These are phyloP conservation scores for Boletus subcaerulescens DNA, from an alignment of 768 basidiomycete species.

Conservation along the genomic window DNA sequence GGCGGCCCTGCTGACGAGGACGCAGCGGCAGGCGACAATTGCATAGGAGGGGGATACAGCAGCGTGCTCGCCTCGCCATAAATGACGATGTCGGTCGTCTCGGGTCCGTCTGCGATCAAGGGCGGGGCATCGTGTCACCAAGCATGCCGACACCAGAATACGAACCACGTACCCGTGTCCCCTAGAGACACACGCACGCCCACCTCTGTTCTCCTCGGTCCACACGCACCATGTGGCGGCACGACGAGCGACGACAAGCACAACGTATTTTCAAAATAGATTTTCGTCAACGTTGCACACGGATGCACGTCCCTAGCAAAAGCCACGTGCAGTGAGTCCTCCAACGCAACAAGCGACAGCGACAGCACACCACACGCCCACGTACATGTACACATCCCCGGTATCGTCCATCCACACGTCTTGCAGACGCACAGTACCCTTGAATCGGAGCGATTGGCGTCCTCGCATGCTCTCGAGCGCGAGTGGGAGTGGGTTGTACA, in stretches of 20 bases:
- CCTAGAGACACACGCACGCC: conserved; percentile 71
- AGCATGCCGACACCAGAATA: not conserved
- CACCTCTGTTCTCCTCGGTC: conserved; percentile 39
- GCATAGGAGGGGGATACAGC: conserved; percentile 7
- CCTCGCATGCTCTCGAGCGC: conserved; percentile 81
- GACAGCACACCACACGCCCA: conserved; percentile 17
- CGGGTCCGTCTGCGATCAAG: conserved; percentile 52
- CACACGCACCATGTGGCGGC: conserved; percentile 20
- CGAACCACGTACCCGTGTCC: conserved; percentile 48
- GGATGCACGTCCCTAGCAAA: conserved; percentile 65
- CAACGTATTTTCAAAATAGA: conserved; percentile 71
- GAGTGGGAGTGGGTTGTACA: conserved; percentile 67
- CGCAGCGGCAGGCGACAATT: conserved; percentile 8
- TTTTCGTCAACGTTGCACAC: conserved; percentile 51
- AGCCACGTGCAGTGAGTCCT: no score
- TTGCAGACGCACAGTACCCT: conserved; percentile 49
- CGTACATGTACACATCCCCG: conserved; percentile 47
- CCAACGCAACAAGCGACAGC: no score
- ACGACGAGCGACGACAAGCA: conserved; percentile 44
- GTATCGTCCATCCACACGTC: conserved; percentile 61
- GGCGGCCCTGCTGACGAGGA: conserved; percentile 25
- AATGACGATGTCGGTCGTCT: conserved; percentile 64
- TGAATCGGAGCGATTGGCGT: conserved; percentile 56
- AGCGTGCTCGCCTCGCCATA: conserved; percentile 37
- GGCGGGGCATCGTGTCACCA: not conserved